These are phyloP conservation scores for Cladosporium cucumerinum DNA, from an alignment of 2,329 filamentous ascomycete species.

Conservation along the genomic window DNA sequence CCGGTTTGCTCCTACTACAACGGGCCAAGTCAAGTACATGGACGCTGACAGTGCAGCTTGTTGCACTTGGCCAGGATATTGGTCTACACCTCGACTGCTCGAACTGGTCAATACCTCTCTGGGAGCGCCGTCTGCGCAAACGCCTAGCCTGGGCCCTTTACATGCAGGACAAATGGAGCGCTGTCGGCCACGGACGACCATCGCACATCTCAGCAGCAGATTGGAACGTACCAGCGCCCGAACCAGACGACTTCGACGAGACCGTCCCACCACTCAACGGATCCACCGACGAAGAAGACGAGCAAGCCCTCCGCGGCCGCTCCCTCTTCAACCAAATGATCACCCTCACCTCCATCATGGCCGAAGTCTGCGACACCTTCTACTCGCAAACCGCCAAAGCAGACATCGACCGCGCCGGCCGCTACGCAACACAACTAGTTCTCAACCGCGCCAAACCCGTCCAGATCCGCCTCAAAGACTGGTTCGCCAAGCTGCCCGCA, in stretches of 20 bases:
- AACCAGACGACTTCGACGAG: constrained; percentile 68
- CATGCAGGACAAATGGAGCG: constrained; percentile 93
- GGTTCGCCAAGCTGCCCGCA: constrained; percentile 68
- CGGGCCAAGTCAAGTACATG: constrained; percentile 75
- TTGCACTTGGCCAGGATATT: constrained; percentile 82
- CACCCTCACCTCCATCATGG: constrained; percentile 68
- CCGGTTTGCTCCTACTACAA: constrained; percentile 70
- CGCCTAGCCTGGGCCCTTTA: constrained; percentile 87
- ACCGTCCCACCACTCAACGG: constrained; percentile 46
- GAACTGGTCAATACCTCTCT: constrained; percentile 79
- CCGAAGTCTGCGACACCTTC: constrained; percentile 78
- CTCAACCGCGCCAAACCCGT: constrained; percentile 75
- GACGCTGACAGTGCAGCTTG: constrained; percentile 80
- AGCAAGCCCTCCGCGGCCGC: constrained; percentile 64
- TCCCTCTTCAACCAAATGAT: constrained; percentile 74
- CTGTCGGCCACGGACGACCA: constrained; percentile 78
- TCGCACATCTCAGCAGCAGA: constrained; percentile 69
- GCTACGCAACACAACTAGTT: constrained; percentile 68
- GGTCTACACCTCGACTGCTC: constrained; percentile 86
- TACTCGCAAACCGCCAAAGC: constrained; percentile 76
- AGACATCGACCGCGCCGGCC: constrained; percentile 62
- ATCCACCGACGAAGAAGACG: constrained; percentile 53
- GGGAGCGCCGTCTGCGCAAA: constrained; percentile 82
- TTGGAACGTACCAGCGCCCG: constrained; percentile 72
- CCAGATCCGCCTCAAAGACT: constrained; percentile 77